Base-by-base conservation (phyloP, 345 rosid genomes). In the Cardamine resedifolia region DNA sequence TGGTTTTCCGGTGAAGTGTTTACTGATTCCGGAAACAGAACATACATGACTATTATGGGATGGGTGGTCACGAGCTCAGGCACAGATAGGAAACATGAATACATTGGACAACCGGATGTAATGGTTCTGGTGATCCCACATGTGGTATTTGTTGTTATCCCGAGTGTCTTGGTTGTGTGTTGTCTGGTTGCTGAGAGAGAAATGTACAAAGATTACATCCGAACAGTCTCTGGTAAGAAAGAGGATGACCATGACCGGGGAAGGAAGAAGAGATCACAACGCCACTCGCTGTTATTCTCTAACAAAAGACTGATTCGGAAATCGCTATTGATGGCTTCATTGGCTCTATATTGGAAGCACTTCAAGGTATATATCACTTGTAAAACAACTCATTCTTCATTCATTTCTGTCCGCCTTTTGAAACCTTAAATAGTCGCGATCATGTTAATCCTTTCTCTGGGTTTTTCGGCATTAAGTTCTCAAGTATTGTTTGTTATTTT, bases 91-190 rank as follows among this genome's bases (percentile, higher is more conserved):
- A 83, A 71, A 8, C 88, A 81, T 23, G 82, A 80, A 26, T 87
- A 83, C 73, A 49, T 89, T 34, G 97, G 96, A 62, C 81, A 74
- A 71, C 96, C 96, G 0, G 96, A 95, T 83, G 66, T 95, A 15
- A 85, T 94, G 91, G 87, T 94, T 56, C 60, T 91, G 43, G 93
- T 91, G 76, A 80, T 94, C 74, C 93, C 98, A 23, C 97, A 91
- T 83, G 72, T 94, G 41, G 6, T 85, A 30, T 88, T 85, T 53
- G 87, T 85, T 64, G 87, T 91, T 28, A 71, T 88, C 44, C 98
- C 97, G 0, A 68, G 89, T 47, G 81, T 83, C 57, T 75, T 89
- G 62, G 70, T 82, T 26, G 62, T 69, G 6, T 85, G 69, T 50
- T 83, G 87, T 68, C 61, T 95, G 69, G 92, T 87, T 48, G 90